A percentile compares a stretch with the other conserved stretches of the same genome.
Conservation (phyloP, 2,329 filamentous ascomycete species). For the Raffaelea ambrosiae region DNA sequence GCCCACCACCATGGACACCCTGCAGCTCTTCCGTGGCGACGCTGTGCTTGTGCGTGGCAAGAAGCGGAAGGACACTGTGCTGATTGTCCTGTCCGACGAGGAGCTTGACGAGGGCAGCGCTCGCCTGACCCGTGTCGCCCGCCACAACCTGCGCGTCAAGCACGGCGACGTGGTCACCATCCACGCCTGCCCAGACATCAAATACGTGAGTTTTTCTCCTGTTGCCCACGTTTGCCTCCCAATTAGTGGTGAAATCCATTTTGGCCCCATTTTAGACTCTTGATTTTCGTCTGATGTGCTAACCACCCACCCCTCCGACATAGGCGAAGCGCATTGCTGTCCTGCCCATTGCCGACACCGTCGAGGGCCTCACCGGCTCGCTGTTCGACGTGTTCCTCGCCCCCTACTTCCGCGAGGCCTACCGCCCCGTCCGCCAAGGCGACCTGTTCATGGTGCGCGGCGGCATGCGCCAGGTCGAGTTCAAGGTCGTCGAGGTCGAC, state of each 20-base stretch:
- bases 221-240: background rate
- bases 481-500: conserved; percentile 98
- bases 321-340: conserved; percentile 98
- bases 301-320: conserved; percentile 10
- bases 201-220: conserved; percentile 62
- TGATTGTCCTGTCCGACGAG: conserved; percentile 95
- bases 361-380: conserved; percentile 94
- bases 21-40: conserved; percentile 97
- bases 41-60: conserved; percentile 98
- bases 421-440: conserved; percentile 92
- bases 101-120: conserved; percentile 96
- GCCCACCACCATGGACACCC: conserved; percentile 96
- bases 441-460: conserved; percentile 96
- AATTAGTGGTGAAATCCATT: background rate
- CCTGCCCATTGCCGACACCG: conserved; percentile 93
- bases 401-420: conserved; percentile 98
- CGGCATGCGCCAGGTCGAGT: conserved; percentile 98
- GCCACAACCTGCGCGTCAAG: conserved; percentile 97
- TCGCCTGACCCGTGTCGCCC: conserved; percentile 95
- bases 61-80: conserved; percentile 98
- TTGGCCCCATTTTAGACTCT: no score
- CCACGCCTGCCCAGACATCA: conserved; percentile 97
- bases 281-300: conserved; percentile 12
- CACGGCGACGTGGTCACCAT: conserved; percentile 97
- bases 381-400: conserved; percentile 99